A percentile compares a stretch with the other conserved stretches of the same genome.
phyloP scores from a whole-genome alignment of 2,329 filamentous ascomycete species.

The Claviceps pazoutovae region DNA sequence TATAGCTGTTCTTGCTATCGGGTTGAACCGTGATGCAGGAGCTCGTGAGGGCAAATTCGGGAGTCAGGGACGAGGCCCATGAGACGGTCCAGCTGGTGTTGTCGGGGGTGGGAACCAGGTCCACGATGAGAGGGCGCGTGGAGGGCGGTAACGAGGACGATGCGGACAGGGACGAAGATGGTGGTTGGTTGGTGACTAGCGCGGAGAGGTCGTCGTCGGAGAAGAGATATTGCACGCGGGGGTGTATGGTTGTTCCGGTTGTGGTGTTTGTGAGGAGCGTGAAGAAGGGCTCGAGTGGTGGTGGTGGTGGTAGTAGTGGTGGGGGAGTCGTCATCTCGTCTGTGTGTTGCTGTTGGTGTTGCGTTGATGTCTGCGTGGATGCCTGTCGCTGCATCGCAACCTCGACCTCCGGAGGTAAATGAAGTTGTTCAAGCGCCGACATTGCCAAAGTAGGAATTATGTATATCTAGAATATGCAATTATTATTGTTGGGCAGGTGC shows the following conservation, averaged over 20 bases:
- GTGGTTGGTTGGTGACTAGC: constrained; percentile 41
- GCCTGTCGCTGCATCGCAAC: not conserved
- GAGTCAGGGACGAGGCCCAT: constrained; percentile 57
- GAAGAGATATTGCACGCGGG: constrained; percentile 84
- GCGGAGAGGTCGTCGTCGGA: constrained; percentile 79
- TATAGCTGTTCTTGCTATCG: constrained; percentile 14
- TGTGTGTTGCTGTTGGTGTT: not conserved
- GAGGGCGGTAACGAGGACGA: constrained; percentile 35
- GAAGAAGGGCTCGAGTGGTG: constrained; percentile 65
- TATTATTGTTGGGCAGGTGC: constrained; percentile 25
- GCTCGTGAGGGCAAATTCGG: constrained; percentile 52
- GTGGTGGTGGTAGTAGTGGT: not conserved
- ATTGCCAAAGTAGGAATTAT: not conserved
- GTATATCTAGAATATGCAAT: not conserved
- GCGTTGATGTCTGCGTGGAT: not conserved
- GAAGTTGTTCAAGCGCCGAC: not conserved
- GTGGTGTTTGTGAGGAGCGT: constrained; percentile 65
- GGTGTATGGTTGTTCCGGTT: constrained; percentile 66
- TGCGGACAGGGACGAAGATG: constrained; percentile 32
- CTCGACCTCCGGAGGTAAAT: not conserved
- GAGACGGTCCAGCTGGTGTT: constrained; percentile 40
- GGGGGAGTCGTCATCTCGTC: constrained; percentile 1
- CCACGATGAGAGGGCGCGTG: constrained; percentile 39
- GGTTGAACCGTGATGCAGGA: constrained; percentile 29
- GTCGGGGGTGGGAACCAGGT: constrained; percentile 31